Percentiles rank a stretch among this genome's conserved stretches.
These are phyloP conservation scores for Colletotrichum sp. DNA, from an alignment of 2,329 filamentous ascomycete species.

Conservation along the genomic window DNA sequence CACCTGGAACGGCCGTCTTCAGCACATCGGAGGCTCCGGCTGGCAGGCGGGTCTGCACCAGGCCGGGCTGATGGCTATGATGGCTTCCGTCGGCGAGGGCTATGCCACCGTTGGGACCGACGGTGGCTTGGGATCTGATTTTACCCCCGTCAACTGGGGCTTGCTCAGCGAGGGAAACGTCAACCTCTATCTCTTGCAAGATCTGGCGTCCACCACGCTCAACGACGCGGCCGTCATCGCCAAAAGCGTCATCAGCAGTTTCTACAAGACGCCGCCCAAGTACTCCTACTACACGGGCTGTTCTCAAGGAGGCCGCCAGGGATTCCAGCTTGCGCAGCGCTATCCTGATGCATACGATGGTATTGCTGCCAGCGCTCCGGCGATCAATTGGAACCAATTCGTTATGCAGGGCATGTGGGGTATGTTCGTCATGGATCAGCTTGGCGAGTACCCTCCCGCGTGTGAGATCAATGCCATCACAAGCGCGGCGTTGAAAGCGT, in stretches of 20 bases:
- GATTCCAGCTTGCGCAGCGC: neutral
- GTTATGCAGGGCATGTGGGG: neutral
- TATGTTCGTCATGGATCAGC: neutral
- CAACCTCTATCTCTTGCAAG: neutral
- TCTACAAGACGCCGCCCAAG: neutral
- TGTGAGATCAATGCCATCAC: neutral
- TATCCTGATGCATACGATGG: neutral
- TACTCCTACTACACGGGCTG: neutral
- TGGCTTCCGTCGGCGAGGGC: neutral
- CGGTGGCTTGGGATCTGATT: neutral
- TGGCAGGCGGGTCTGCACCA: neutral
- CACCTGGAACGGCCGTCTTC: neutral
- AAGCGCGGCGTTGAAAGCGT: neutral
- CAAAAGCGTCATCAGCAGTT: neutral
- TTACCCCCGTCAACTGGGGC: neutral
- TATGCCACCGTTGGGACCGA: neutral
- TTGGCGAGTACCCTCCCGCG: neutral
- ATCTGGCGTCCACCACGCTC: neutral
- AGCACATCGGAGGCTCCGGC: neutral
- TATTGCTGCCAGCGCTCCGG: neutral
- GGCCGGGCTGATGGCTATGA: neutral
- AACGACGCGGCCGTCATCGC: neutral
- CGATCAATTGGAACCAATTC: neutral
- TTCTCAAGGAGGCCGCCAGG: neutral
- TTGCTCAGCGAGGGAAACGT: neutral